Conservation (phyloP, 495 filamentous ascomycete species). For the Clavariopsis aquatica region DNA sequence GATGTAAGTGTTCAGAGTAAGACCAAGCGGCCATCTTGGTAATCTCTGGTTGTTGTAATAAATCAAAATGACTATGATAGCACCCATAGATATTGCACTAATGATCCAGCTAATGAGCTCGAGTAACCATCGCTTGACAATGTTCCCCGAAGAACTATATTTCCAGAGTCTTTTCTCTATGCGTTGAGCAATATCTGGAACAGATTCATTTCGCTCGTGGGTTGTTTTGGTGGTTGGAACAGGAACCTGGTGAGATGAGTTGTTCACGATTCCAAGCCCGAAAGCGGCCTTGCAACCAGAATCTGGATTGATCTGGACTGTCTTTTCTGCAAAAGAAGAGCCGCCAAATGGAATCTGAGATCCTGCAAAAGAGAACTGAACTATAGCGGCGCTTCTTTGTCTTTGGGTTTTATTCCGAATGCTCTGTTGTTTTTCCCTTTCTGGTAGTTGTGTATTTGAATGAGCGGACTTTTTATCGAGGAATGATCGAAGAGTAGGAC, state of each 20-base stretch:
- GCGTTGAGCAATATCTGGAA: slow-evolving; percentile 20
- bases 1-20: slow-evolving; percentile 32
- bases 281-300: not conserved
- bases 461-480: not conserved
- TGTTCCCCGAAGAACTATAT: slow-evolving; percentile 20
- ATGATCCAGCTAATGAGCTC: slow-evolving; percentile 31
- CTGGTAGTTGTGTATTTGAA: not conserved
- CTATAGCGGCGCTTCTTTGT: not conserved
- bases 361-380: not conserved
- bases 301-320: not conserved
- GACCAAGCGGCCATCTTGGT: slow-evolving; percentile 6
- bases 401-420: not conserved
- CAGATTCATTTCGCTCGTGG: not conserved
- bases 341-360: not conserved
- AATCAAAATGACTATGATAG: slow-evolving; percentile 18
- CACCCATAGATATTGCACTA: slow-evolving; percentile 29
- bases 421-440: not conserved
- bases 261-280: slow-evolving; percentile 4
- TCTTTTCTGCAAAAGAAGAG: not conserved
- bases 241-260: not conserved
- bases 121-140: slow-evolving; percentile 25
- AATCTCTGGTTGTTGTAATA: slow-evolving; percentile 7
- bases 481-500: not conserved
- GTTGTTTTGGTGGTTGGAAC: not conserved
- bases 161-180: slow-evolving; percentile 26